These are phyloP conservation scores for Pythium myriotylum DNA, from an alignment of 352 stramenopile genomes.

Conservation along the genomic window DNA sequence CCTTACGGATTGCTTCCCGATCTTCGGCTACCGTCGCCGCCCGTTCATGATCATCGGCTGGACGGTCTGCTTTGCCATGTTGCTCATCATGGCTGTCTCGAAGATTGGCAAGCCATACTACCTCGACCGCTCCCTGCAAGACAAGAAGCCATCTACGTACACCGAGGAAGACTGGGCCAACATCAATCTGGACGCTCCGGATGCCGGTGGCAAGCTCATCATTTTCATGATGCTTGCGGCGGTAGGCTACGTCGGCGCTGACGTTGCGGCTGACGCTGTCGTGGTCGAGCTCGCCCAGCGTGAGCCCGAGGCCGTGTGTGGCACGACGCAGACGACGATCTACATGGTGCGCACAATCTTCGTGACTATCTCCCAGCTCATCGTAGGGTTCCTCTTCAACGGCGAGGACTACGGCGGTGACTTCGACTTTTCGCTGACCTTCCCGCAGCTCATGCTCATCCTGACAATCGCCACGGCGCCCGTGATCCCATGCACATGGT, in stretches of 20 bases:
- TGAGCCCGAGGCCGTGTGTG: conserved; percentile 9
- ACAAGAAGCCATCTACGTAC: conserved; percentile 11
- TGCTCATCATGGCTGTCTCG: no score
- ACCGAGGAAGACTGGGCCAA: conserved; percentile 29
- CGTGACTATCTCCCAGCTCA: conserved; percentile 5
- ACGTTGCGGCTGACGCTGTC: no score
- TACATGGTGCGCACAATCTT: conserved; percentile 43
- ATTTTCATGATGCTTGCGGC: no score
- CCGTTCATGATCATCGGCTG: conserved; percentile 25
- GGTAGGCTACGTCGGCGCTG: no score
- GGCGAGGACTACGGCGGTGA: conserved; percentile 23
- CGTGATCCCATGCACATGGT: conserved; percentile 47
- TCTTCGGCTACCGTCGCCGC: conserved; percentile 49
- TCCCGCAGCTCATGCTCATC: conserved; percentile 49
- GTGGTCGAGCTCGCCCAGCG: no score
- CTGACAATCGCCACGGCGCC: conserved; percentile 6
- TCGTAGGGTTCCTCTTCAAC: conserved; percentile 56
- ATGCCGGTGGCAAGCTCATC: conserved; percentile 2
- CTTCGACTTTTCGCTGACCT: conserved; percentile 47
- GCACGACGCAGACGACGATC: conserved; percentile 22
- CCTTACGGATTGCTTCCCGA: conserved; percentile 22
- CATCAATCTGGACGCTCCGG: conserved; percentile 30
- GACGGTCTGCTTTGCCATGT: no score
- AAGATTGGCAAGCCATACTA: conserved; percentile 8
- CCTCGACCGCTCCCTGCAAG: conserved; percentile 13